These are phyloP conservation scores for Casuarina glauca DNA, from an alignment of 306 rosid genomes.

Conservation along the genomic window DNA sequence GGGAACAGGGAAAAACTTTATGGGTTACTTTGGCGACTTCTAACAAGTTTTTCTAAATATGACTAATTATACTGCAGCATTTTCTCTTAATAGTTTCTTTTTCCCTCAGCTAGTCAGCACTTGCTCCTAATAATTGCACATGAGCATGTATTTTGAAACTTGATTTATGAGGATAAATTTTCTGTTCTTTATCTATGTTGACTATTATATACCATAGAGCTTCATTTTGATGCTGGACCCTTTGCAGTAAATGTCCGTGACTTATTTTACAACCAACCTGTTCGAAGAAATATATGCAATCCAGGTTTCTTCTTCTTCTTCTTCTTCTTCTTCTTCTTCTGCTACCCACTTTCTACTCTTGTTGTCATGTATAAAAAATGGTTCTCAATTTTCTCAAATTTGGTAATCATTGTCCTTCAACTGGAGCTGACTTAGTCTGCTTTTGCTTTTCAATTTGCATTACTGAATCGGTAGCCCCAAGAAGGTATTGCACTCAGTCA, in stretches of 20 bases:
- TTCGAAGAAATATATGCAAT: slow-evolving; percentile 77
- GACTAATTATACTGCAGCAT: background rate
- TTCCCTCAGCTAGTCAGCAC: slow-evolving; percentile 1
- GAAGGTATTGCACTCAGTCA: slow-evolving; percentile 81
- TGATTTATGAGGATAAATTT: slow-evolving; percentile 14
- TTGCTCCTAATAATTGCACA: slow-evolving; percentile 14
- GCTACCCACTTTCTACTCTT: background rate
- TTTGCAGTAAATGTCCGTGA: slow-evolving; percentile 79
- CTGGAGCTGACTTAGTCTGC: slow-evolving; percentile 43
- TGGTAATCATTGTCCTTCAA: slow-evolving; percentile 28
- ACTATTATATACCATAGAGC: slow-evolving; percentile 7
- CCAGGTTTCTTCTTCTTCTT: slow-evolving; percentile 57
- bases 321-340: background rate
- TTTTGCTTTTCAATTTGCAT: slow-evolving; percentile 20
- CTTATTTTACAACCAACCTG: slow-evolving; percentile 95
- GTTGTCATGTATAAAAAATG: background rate
- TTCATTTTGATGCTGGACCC: slow-evolving; percentile 26
- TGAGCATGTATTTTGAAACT: slow-evolving; percentile 19
- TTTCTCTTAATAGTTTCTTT: slow-evolving; percentile 18
- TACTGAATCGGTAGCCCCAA: slow-evolving; percentile 63
- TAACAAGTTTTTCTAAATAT: too few species aligned
- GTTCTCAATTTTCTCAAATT: slow-evolving; percentile 27
- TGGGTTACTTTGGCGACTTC: background rate
- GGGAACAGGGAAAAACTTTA: background rate
- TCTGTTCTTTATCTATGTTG: background rate